Evolutionary conservation across 108 stramenopile species (phyloP).

Genomic region (Aurantiochytrium sp.): DNA sequence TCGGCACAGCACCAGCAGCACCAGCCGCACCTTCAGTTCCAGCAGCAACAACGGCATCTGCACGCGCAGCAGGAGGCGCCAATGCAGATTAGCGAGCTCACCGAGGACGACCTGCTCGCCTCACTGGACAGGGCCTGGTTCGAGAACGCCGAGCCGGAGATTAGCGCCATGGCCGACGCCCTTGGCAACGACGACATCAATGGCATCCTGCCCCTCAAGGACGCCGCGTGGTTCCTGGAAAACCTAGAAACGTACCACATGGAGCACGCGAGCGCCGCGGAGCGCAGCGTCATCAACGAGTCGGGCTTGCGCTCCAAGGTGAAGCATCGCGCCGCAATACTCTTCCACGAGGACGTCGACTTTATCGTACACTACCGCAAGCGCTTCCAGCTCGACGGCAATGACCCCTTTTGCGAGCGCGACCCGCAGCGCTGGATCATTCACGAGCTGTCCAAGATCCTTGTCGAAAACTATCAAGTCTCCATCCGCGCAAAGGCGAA

Average conservation of each 20-base stretch:
- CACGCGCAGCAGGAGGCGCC: background rate
- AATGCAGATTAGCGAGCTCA: background rate
- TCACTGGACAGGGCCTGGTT: background rate
- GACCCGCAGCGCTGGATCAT: constrained; percentile 24
- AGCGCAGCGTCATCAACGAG: background rate
- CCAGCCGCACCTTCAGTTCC: background rate
- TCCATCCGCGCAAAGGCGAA: background rate
- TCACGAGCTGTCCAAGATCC: background rate
- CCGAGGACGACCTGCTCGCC: background rate
- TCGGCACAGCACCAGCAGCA: background rate
- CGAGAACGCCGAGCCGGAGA: background rate
- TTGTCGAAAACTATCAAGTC: background rate
- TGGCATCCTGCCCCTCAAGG: background rate
- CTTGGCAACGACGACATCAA: background rate
- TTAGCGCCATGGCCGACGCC: background rate
- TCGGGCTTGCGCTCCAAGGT: background rate
- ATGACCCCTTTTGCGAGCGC: background rate
- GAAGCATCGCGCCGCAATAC: background rate
- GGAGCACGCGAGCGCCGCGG: background rate
- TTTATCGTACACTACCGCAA: background rate
- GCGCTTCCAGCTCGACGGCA: background rate
- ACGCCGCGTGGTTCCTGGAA: background rate
- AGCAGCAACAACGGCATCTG: background rate
- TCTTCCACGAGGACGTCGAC: constrained; percentile 16
- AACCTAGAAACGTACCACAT: background rate